Evolutionary conservation across 106 monocot species (phyloP), one percentile per base, ranked within the genome.

Genomic region (Dactylorhiza incarnata): DNA sequence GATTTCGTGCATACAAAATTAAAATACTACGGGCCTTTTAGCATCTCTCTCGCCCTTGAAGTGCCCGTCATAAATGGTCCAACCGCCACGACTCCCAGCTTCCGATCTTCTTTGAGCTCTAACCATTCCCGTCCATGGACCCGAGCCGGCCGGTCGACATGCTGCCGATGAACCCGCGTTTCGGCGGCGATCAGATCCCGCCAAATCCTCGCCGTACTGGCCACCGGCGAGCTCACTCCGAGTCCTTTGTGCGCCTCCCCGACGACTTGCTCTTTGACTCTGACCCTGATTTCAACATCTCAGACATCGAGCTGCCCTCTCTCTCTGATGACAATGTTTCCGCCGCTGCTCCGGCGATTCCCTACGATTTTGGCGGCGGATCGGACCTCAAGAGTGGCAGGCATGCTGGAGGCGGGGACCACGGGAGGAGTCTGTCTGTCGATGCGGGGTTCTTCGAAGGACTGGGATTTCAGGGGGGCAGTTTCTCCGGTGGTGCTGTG

Each of bases 201-300:
- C 72, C 71, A 0, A 61, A 71, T 46, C 61, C 81, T n/a, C 48
- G 76, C 15, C 49, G 53, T 11, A 15, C 78, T n/a, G 71, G 17
- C 45, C 89, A 96, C 84, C 88, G 95, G 8, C 77, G 95, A 13
- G 88, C 90, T 14, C 93, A 93, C 73, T 96, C 95, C 23, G 95
- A 96, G 79, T 90, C 87, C 59, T 84, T 93, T 76, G 80, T 93
- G 48, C 90, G 88, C 24, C 75, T 96, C 48, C 93, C 95, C 46
- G 93, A 96, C 56, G 92, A 93, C 74, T 73, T 96, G 73, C 81
- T 90, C 51, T 79, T 93, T 59, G 93, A 90, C 83, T 81, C 89
- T 55, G 95, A 92, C 76, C 75, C 90, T 53, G 95, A 93, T 73
- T 92, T 92, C 24, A 79, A 68, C 45, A 45, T 24, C 80, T 58